Conservation (phyloP, 495 filamentous ascomycete genomes). For the Platismatia glauca region DNA sequence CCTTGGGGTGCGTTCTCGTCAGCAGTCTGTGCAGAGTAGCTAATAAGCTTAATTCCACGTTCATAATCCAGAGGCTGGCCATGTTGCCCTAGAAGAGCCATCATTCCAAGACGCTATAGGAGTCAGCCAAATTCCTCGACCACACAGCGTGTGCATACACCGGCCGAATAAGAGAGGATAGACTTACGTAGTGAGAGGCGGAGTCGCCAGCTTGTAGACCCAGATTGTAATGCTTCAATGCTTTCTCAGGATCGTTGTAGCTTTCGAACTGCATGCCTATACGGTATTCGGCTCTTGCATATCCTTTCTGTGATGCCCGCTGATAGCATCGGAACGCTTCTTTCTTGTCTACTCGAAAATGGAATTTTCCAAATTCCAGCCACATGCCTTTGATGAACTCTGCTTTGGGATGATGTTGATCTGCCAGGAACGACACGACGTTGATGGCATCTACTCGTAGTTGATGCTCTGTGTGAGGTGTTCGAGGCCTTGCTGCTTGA, state of each 20-base stretch:
- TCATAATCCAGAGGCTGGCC: slow-evolving; percentile 74
- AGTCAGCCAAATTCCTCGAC: slow-evolving; percentile 10
- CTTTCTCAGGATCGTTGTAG: slow-evolving; percentile 83
- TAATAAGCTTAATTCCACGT: slow-evolving; percentile 71
- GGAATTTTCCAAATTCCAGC: slow-evolving; percentile 97
- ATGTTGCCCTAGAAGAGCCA: slow-evolving; percentile 89
- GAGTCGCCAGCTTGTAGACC: slow-evolving; percentile 75
- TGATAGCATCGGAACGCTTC: slow-evolving; percentile 84
- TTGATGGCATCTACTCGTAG: slow-evolving; percentile 82
- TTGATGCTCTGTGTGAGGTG: slow-evolving; percentile 80
- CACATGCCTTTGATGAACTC: slow-evolving; percentile 94
- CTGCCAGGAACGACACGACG: slow-evolving; percentile 79
- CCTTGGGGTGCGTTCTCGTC: slow-evolving; percentile 98
- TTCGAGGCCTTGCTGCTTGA: slow-evolving; percentile 56
- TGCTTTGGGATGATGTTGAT: slow-evolving; percentile 87
- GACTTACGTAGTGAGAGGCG: slow-evolving; percentile 72
- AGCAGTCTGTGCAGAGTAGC: slow-evolving; percentile 71
- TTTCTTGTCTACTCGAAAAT: slow-evolving; percentile 77
- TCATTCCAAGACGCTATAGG: slow-evolving; percentile 77
- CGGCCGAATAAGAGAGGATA: slow-evolving; percentile 1
- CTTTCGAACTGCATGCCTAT: slow-evolving; percentile 98
- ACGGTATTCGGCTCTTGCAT: slow-evolving; percentile 87
- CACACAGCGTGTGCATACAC: background rate
- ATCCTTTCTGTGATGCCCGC: slow-evolving; percentile 80
- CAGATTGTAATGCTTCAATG: slow-evolving; percentile 76